These are phyloP conservation scores for Fraxinus xanthoxyloides DNA, from an alignment of 305 asterid genomes.

Conservation along the genomic window DNA sequence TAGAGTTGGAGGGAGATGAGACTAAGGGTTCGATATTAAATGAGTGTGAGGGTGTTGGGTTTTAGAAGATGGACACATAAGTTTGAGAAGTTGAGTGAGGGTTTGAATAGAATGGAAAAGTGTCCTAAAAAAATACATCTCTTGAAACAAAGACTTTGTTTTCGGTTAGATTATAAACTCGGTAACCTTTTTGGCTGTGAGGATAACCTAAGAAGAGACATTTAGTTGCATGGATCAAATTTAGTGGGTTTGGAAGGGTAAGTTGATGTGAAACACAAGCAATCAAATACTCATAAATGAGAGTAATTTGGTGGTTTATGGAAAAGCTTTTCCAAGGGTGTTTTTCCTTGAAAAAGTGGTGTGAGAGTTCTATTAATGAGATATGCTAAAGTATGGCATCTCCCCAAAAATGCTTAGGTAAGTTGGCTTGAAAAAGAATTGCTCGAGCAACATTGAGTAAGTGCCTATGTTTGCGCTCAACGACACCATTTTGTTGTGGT, in stretches of 20 bases:
- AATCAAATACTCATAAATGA: not conserved
- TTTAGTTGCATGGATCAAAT: not conserved
- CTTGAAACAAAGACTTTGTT: not conserved
- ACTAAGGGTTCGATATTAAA: not conserved
- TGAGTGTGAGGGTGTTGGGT: not conserved
- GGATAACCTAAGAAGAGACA: not conserved
- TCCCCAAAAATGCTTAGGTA: conserved; percentile 7
- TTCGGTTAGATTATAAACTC: not conserved
- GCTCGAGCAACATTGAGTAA: conserved; percentile 5
- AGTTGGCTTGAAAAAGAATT: conserved; percentile 2
- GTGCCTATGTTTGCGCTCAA: conserved; percentile 15
- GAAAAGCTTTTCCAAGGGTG: not conserved
- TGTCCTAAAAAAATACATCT: not conserved
- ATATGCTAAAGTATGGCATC: not conserved
- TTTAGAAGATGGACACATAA: not conserved
- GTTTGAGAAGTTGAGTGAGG: not conserved
- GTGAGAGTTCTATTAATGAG: not conserved
- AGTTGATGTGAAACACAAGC: not conserved
- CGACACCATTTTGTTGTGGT: conserved; percentile 15
- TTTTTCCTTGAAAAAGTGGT: not conserved
- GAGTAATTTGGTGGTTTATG: not conserved
- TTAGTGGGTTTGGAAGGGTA: not conserved
- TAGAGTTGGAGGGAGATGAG: not conserved
- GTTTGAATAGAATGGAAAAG: not conserved
- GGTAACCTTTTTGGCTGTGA: not conserved